Evolutionary conservation across 305 asterid species (phyloP).

Genomic region (Caryopteris hybrid): DNA sequence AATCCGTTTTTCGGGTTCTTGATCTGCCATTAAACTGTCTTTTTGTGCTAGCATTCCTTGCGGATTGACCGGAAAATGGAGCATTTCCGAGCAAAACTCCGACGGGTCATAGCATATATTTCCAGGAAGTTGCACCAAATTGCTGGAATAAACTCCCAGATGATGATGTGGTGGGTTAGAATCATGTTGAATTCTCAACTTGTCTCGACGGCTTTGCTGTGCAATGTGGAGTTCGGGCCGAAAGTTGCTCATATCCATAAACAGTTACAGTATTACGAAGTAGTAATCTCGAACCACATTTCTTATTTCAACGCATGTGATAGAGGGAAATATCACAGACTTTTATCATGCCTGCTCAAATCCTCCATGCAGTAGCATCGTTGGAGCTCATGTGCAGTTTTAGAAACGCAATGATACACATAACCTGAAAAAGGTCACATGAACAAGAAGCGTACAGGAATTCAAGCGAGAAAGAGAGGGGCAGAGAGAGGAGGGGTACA

Average conservation of each 20-base stretch:
- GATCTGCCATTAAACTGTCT: slow-evolving; percentile 2
- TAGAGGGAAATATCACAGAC: background rate
- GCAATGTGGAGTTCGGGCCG: slow-evolving; percentile 63
- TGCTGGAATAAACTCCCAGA: slow-evolving; percentile 15
- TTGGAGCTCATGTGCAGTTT: background rate
- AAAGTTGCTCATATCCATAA: slow-evolving; percentile 45
- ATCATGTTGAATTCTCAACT: slow-evolving; percentile 42
- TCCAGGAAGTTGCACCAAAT: slow-evolving; percentile 27
- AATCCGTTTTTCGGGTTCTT: slow-evolving; percentile 11
- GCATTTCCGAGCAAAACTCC: slow-evolving; percentile 32
- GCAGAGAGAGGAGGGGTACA: background rate
- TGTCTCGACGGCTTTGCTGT: slow-evolving; percentile 73
- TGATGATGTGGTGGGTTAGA: slow-evolving; percentile 7
- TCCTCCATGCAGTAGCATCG: slow-evolving; percentile 20
- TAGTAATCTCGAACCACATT: background rate
- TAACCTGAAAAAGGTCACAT: background rate
- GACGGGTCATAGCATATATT: slow-evolving; percentile 35
- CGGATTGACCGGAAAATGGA: slow-evolving; percentile 22
- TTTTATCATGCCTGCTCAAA: background rate
- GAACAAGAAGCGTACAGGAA: background rate
- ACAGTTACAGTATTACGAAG: background rate
- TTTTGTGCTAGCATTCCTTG: slow-evolving; percentile 14
- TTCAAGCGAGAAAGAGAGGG: background rate
- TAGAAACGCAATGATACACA: too few relatives aligned
- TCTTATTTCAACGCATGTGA: background rate